These are phyloP conservation scores for Aspergillus nanangensis DNA, from an alignment of 495 filamentous ascomycete species.

Conservation along the genomic window DNA sequence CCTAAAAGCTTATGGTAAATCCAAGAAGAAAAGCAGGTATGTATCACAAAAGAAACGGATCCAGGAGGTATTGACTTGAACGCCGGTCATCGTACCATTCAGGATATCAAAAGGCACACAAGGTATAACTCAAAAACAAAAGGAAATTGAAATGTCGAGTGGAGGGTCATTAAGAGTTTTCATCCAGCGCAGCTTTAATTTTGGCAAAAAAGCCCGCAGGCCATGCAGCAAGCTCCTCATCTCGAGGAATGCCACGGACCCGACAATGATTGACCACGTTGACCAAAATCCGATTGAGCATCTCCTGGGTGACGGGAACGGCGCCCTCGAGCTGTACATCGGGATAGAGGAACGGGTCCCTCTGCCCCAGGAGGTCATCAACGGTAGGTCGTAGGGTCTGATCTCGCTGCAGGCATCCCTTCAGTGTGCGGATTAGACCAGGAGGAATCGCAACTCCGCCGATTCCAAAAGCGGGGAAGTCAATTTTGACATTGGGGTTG, in stretches of 20 bases:
- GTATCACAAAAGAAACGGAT: conserved; percentile 9
- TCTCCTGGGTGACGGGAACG: conserved; percentile 69
- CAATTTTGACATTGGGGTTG: conserved; percentile 77
- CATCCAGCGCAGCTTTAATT: conserved; percentile 59
- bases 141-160: conserved; percentile 14
- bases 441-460: conserved; percentile 68
- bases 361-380: conserved; percentile 62
- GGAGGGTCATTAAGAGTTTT: conserved; percentile 30
- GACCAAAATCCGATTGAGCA: conserved; percentile 69
- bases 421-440: conserved; percentile 67
- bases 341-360: conserved; percentile 81
- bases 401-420: conserved; percentile 75
- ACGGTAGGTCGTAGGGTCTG: conserved; percentile 73
- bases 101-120: conserved; percentile 13
- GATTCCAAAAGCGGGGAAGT: conserved; percentile 71
- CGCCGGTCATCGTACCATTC: conserved; percentile 15
- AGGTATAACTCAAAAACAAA: conserved; percentile 4
- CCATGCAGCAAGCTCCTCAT: conserved; percentile 68
- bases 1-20: conserved; percentile 9
- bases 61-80: conserved; percentile 4
- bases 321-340: conserved; percentile 57
- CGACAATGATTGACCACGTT: conserved; percentile 73
- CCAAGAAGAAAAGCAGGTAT: conserved; percentile 5
- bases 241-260: conserved; percentile 60
- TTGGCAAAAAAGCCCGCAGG: conserved; percentile 61